A percentile compares a stretch with the other conserved stretches of the same genome.
Evolutionary conservation across 2,329 filamentous ascomycete genomes (phyloP).

Genomic region (Beauveria caledonica): DNA sequence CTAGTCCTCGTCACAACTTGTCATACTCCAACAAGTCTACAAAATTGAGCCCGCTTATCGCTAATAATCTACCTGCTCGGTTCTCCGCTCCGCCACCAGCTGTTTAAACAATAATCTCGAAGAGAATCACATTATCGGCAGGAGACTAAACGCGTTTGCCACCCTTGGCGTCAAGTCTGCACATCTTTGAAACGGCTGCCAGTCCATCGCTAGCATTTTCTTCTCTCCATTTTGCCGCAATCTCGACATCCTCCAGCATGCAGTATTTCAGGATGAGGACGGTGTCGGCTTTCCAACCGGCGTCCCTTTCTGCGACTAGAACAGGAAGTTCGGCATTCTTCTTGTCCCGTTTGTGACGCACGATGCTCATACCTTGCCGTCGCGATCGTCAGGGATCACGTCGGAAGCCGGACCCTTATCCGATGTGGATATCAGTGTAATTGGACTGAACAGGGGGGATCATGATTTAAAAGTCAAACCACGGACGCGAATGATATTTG

Average conservation of each 20-base stretch:
- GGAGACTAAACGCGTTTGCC: slow-evolving; percentile 21
- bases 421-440: background rate
- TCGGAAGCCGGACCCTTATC: background rate
- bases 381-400: no score
- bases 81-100: no score
- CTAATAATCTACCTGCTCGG: no score
- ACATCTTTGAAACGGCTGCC: slow-evolving; percentile 15
- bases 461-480: background rate
- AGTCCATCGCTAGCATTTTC: slow-evolving; percentile 23
- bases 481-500: background rate
- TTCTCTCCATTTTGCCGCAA: slow-evolving; percentile 21
- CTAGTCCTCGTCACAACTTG: no score
- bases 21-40: no score
- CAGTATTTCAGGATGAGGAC: slow-evolving; percentile 23
- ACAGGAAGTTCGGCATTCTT: background rate
- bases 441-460: background rate
- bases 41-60: no score
- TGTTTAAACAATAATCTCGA: no score
- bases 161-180: slow-evolving; percentile 23
- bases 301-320: background rate
- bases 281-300: slow-evolving; percentile 14
- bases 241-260: slow-evolving; percentile 24
- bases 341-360: no score
- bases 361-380: no score
- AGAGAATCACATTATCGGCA: background rate